Conservation (phyloP, 2,329 filamentous ascomycete species). For the Triangularia setosa region DNA sequence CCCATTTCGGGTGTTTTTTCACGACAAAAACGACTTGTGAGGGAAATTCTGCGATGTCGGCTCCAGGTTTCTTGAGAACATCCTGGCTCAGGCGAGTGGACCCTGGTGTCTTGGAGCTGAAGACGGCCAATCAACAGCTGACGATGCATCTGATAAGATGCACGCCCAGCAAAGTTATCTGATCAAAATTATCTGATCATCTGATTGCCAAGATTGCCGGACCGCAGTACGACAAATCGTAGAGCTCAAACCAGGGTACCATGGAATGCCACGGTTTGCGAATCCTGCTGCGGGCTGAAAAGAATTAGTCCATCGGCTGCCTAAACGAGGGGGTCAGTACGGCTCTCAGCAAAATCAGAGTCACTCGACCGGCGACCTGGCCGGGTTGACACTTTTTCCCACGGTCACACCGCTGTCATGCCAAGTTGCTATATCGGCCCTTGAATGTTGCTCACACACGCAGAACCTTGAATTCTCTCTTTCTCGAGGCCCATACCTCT, state of each 20-base stretch:
- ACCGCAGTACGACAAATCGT: neutral
- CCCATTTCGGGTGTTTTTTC: neutral
- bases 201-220: conserved; percentile 13
- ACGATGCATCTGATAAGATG: neutral
- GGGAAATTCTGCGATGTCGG: neutral
- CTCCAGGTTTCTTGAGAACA: neutral
- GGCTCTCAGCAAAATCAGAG: neutral
- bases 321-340: neutral
- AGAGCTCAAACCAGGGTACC: neutral
- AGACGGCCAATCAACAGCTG: neutral
- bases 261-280: neutral
- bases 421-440: neutral
- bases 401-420: neutral
- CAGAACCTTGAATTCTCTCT: neutral
- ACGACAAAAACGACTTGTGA: neutral
- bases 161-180: neutral
- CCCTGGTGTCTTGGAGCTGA: neutral
- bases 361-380: neutral
- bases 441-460: neutral
- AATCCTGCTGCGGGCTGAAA: neutral
- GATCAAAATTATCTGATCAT: conserved; percentile 22
- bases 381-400: neutral
- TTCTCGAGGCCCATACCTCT: neutral
- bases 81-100: neutral
- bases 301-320: neutral